Evolutionary conservation across 371 early-diverging fungal genomes (phyloP).

Genomic region (Mortierella sp.): DNA sequence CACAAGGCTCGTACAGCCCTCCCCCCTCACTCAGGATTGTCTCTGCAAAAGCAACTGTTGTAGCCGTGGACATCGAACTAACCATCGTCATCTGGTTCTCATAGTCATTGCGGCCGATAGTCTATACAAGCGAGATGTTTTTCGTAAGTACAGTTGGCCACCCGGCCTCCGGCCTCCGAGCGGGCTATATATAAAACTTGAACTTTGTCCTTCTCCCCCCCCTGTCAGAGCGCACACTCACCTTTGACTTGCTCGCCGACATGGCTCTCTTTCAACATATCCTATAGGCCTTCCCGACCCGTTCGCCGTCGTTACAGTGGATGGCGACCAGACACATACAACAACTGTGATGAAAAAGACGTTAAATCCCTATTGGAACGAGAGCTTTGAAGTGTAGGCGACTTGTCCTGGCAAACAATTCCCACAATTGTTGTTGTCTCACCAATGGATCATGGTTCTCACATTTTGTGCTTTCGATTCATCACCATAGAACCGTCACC

Average conservation of each 20-base stretch:
- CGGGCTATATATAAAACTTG: not conserved
- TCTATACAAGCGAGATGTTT: conserved; percentile 89
- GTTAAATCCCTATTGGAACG: conserved; percentile 86
- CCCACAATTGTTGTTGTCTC: not conserved
- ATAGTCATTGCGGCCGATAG: conserved; percentile 93
- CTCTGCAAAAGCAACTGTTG: too few relatives aligned
- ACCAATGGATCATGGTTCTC: not conserved
- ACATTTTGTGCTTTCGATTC: conserved; percentile 21
- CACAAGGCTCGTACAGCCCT: too few relatives aligned
- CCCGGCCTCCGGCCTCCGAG: too few relatives aligned
- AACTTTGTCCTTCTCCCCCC: not conserved
- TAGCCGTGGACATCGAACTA: too few relatives aligned
- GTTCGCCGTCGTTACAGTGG: conserved; percentile 92
- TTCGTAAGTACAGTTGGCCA: conserved; percentile 76
- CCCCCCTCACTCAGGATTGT: too few relatives aligned
- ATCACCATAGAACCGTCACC: conserved; percentile 67
- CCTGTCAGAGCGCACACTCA: not conserved
- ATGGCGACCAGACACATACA: conserved; percentile 85
- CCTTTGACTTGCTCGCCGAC: not conserved
- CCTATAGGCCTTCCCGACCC: conserved; percentile 76
- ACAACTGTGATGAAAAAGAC: conserved; percentile 82
- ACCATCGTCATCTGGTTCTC: conserved; percentile 5
- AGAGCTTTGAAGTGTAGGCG: conserved; percentile 73
- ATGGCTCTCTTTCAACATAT: not conserved
- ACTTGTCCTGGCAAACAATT: not conserved